A percentile compares a stretch with the other conserved stretches of the same genome.
phyloP scores from a whole-genome alignment of 371 early-diverging fungal species.

The Mucor sp. region DNA sequence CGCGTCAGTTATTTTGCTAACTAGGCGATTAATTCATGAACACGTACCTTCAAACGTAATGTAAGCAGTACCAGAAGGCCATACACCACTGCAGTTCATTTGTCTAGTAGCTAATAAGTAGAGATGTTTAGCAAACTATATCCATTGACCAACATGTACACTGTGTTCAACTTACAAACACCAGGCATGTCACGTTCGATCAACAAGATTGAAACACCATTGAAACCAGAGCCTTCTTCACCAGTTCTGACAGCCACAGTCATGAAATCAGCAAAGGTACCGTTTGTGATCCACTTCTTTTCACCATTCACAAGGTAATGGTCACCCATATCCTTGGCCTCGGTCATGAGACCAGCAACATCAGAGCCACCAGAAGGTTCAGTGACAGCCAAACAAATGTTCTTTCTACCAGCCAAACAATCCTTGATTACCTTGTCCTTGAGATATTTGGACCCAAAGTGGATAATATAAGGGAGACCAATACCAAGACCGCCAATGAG shows the following conservation, averaged over 20 bases:
- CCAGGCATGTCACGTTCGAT: constrained; percentile 78
- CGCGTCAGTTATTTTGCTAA: no score
- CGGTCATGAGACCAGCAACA: constrained; percentile 78
- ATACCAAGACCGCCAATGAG: constrained; percentile 64
- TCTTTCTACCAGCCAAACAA: constrained; percentile 62
- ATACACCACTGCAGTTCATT: constrained; percentile 80
- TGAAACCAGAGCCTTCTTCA: constrained; percentile 64
- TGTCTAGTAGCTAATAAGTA: constrained; percentile 58
- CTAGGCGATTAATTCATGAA: background rate
- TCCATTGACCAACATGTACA: background rate
- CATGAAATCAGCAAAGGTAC: constrained; percentile 76
- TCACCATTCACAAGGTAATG: constrained; percentile 66
- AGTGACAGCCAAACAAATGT: constrained; percentile 69
- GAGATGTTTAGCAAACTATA: background rate
- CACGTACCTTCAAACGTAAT: constrained; percentile 62
- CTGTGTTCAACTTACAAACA: constrained; percentile 40
- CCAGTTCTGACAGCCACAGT: constrained; percentile 72
- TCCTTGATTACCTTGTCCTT: constrained; percentile 62
- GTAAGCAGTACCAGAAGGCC: constrained; percentile 79
- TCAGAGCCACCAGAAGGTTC: constrained; percentile 77
- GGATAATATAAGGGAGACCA: constrained; percentile 70
- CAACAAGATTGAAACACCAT: constrained; percentile 73
- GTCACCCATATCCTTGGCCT: constrained; percentile 75
- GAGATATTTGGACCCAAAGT: constrained; percentile 63
- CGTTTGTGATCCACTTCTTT: constrained; percentile 87